These are phyloP conservation scores for Pezicula rhizophila DNA, from an alignment of 2,329 filamentous ascomycete genomes.

Conservation along the genomic window DNA sequence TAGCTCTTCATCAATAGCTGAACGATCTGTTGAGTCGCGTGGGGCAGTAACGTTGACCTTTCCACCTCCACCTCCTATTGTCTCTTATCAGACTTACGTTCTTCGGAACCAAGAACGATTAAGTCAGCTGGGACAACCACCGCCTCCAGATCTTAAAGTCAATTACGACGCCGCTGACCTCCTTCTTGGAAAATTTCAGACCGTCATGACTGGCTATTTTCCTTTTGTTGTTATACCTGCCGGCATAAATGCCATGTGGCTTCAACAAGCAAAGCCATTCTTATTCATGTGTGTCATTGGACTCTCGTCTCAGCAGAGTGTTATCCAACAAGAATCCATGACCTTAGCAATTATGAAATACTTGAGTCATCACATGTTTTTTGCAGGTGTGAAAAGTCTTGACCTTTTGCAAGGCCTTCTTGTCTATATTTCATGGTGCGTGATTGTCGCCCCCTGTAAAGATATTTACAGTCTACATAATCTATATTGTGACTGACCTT, in stretches of 20 bases:
- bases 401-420: no score
- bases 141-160: not conserved
- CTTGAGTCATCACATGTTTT: no score
- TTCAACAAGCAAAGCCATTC: slow-evolving; percentile 1
- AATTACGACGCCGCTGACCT: not conserved
- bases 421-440: no score
- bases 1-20: not conserved
- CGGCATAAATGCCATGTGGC: not conserved
- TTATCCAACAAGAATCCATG: no score
- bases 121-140: not conserved
- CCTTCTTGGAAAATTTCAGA: not conserved
- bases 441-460: no score
- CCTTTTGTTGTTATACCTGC: not conserved
- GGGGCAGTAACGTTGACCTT: not conserved
- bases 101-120: not conserved
- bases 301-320: not conserved
- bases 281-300: not conserved
- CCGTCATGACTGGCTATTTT: not conserved
- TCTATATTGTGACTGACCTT: no score
- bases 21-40: not conserved
- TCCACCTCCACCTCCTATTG: not conserved
- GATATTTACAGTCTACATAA: no score
- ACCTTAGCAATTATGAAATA: no score
- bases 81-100: not conserved
- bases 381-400: no score